These are phyloP conservation scores for Dalbergia cochinchinensis DNA, from an alignment of 306 rosid genomes.

Conservation along the genomic window DNA sequence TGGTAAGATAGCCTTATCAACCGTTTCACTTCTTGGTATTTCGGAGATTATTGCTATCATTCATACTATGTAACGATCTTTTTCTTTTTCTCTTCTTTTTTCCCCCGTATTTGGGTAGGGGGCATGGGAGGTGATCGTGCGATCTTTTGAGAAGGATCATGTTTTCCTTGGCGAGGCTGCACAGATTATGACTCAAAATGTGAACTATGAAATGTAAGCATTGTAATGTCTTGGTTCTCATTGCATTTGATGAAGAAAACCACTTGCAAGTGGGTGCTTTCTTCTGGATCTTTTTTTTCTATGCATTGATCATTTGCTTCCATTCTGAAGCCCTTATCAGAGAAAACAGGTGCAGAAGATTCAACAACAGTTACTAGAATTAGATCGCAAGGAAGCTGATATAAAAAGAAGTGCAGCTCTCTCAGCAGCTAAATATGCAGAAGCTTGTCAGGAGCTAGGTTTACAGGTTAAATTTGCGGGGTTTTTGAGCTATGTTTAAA, in stretches of 20 bases:
- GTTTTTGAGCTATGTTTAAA: constrained; percentile 13
- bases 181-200: constrained; percentile 86
- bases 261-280: not conserved
- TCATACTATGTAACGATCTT: not conserved
- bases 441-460: constrained; percentile 98
- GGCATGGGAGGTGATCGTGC: constrained; percentile 83
- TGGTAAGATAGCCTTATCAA: constrained; percentile 60
- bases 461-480: constrained; percentile 70
- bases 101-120: constrained; percentile 62
- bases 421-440: constrained; percentile 79
- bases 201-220: constrained; percentile 90
- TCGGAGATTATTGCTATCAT: not conserved
- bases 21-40: not conserved
- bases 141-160: constrained; percentile 83
- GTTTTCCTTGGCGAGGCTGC: constrained; percentile 96
- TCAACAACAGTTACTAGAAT: constrained; percentile 90
- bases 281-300: constrained; percentile 23
- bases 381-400: constrained; percentile 96
- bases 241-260: not conserved
- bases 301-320: constrained; percentile 24
- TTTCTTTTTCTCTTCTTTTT: not conserved
- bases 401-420: constrained; percentile 83
- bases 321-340: constrained; percentile 79
- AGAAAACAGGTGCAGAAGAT: constrained; percentile 93
- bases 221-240: constrained; percentile 35